phyloP scores from a whole-genome alignment of 2,329 filamentous ascomycete genomes.

The Volutella citrinella region DNA sequence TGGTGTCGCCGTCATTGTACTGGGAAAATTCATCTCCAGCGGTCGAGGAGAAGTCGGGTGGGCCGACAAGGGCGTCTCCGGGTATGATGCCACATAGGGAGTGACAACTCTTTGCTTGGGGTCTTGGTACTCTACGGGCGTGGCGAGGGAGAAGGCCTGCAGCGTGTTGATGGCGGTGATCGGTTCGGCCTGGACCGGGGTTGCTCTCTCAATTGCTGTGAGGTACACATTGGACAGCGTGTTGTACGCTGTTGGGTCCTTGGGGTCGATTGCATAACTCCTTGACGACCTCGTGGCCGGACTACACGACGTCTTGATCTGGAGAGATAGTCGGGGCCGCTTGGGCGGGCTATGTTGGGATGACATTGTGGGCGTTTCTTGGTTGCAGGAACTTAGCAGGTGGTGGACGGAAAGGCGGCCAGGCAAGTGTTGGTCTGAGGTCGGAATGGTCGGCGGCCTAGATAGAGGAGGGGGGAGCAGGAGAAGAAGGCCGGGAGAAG shows the following conservation, averaged over 20 bases:
- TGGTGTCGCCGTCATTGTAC: conserved; percentile 58
- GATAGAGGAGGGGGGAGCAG: too few relatives aligned
- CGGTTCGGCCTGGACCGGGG: conserved; percentile 45
- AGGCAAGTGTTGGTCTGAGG: too few relatives aligned
- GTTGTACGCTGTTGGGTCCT: conserved; percentile 62
- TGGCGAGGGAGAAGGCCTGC: conserved; percentile 28
- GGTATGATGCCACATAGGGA: conserved; percentile 44
- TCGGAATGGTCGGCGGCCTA: too few relatives aligned
- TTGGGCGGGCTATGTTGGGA: conserved; percentile 37
- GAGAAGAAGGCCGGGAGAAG: too few relatives aligned
- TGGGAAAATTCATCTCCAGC: conserved; percentile 48
- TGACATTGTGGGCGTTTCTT: too few relatives aligned
- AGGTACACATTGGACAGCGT: conserved; percentile 65
- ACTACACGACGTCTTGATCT: conserved; percentile 46
- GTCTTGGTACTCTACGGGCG: conserved; percentile 30
- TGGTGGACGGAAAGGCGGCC: too few relatives aligned
- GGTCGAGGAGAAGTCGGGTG: conserved; percentile 47
- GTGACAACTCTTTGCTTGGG: conserved; percentile 36
- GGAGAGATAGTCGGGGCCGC: conserved; percentile 56
- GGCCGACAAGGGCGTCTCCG: conserved; percentile 53
- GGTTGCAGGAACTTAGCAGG: too few relatives aligned
- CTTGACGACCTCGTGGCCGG: conserved; percentile 33
- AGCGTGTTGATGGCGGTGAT: conserved; percentile 48
- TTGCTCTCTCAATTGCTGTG: conserved; percentile 58
- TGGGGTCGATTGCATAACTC: conserved; percentile 44